phyloP scores from a whole-genome alignment of 1,284 basidiomycete genomes.

The Fomes fomentarius region DNA sequence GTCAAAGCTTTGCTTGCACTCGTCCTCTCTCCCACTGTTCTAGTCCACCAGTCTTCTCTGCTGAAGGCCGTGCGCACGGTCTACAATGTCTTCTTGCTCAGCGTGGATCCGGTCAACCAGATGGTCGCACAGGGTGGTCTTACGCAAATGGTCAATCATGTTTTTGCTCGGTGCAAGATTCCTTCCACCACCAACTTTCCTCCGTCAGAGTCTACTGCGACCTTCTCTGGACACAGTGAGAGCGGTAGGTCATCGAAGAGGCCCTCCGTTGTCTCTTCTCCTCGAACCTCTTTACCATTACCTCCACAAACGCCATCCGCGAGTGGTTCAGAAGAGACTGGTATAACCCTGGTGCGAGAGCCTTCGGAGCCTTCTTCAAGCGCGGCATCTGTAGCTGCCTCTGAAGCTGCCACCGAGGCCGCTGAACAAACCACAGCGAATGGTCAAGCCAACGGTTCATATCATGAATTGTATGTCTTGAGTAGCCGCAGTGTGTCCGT shows the following conservation, averaged over 20 bases:
- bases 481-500: neutral
- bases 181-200: slow-evolving; percentile 22
- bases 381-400: slow-evolving; percentile 11
- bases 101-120: slow-evolving; percentile 89
- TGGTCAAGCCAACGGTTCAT: slow-evolving; percentile 3
- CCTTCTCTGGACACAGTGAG: slow-evolving; percentile 22
- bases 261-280: slow-evolving; percentile 32
- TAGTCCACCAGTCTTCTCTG: slow-evolving; percentile 92
- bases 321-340: slow-evolving; percentile 17
- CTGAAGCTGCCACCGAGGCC: slow-evolving; percentile 5
- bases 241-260: slow-evolving; percentile 25
- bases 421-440: slow-evolving; percentile 2
- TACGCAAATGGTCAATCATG: slow-evolving; percentile 96
- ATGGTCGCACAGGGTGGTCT: slow-evolving; percentile 96
- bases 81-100: slow-evolving; percentile 94
- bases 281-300: slow-evolving; percentile 31
- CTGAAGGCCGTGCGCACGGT: slow-evolving; percentile 95
- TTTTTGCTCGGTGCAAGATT: slow-evolving; percentile 81
- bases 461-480: slow-evolving; percentile 14
- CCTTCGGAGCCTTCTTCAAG: slow-evolving; percentile 5
- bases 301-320: slow-evolving; percentile 15
- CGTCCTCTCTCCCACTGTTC: slow-evolving; percentile 82
- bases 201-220: slow-evolving; percentile 29
- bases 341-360: slow-evolving; percentile 21
- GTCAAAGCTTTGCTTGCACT: slow-evolving; percentile 92